These are phyloP conservation scores for Solanum pennellii DNA, from an alignment of 257 asterid genomes.

Conservation along the genomic window DNA sequence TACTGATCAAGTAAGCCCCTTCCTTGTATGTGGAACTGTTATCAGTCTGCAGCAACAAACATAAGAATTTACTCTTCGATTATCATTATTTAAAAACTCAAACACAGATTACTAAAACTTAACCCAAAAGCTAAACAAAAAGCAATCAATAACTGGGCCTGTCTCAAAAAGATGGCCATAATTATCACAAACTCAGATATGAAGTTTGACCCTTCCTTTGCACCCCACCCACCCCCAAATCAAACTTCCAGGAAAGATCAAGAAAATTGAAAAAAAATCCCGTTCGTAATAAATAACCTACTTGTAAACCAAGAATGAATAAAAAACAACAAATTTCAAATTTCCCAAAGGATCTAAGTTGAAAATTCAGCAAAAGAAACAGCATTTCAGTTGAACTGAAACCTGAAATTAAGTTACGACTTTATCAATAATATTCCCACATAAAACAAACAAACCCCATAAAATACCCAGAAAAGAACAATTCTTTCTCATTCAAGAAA, in stretches of 20 bases:
- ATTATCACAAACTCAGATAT: neutral
- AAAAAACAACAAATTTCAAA: neutral
- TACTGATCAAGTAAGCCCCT: neutral
- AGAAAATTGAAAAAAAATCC: neutral
- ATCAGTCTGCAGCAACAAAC: constrained; percentile 2
- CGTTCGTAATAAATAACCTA: neutral
- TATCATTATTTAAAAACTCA: neutral
- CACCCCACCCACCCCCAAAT: neutral
- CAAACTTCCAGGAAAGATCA: neutral
- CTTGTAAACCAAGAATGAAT: neutral
- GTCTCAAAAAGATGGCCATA: neutral
- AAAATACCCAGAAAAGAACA: neutral
- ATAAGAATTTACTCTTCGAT: neutral
- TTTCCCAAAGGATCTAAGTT: neutral
- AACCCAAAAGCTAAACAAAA: neutral
- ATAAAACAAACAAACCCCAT: neutral
- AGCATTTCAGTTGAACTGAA: neutral
- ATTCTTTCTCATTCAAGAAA: neutral
- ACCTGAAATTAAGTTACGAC: neutral
- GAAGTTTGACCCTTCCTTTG: neutral
- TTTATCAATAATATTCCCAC: neutral
- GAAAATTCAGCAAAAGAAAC: neutral
- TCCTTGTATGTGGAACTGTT: neutral
- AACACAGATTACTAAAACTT: neutral
- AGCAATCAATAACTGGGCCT: neutral